These are phyloP conservation scores for Citrus reticulata DNA, from an alignment of 345 rosid species.

Conservation along the genomic window DNA sequence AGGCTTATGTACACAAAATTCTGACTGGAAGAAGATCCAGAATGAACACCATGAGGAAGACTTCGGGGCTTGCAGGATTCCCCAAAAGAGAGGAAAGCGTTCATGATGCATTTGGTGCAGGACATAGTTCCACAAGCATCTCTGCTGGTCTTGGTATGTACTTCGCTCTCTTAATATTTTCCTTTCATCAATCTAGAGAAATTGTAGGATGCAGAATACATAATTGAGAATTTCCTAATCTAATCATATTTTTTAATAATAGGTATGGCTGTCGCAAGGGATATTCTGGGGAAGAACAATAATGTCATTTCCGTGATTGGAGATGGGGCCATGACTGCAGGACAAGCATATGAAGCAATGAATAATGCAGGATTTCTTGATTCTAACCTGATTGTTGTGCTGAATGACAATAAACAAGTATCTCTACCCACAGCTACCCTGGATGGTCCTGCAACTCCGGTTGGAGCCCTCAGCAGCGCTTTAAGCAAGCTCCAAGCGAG, in stretches of 20 bases:
- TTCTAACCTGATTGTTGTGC: slow-evolving; percentile 46
- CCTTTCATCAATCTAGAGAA: neutral
- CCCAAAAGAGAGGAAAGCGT: slow-evolving; percentile 72
- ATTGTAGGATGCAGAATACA: neutral
- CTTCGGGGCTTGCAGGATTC: slow-evolving; percentile 73
- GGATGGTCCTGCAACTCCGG: slow-evolving; percentile 69
- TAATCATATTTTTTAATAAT: neutral
- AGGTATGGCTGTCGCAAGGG: slow-evolving; percentile 82
- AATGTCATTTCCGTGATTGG: slow-evolving; percentile 70
- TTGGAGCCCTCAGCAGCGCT: slow-evolving; percentile 66
- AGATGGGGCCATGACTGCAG: slow-evolving; percentile 84
- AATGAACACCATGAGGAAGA: slow-evolving; percentile 67
- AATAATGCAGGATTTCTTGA: slow-evolving; percentile 71
- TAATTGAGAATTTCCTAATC: neutral
- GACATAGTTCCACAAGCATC: slow-evolving; percentile 80
- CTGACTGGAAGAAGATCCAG: slow-evolving; percentile 68
- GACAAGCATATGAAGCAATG: slow-evolving; percentile 77
- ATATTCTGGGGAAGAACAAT: slow-evolving; percentile 51
- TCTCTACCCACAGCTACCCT: slow-evolving; percentile 76
- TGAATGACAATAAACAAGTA: slow-evolving; percentile 74
- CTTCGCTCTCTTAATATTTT: neutral
- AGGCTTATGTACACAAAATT: slow-evolving; percentile 74
- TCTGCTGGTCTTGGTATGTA: slow-evolving; percentile 72
- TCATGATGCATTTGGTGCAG: slow-evolving; percentile 68
- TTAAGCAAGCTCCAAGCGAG: slow-evolving; percentile 61